A percentile compares a stretch with the other conserved stretches of the same genome.
Evolutionary conservation across 2,329 filamentous ascomycete genomes (phyloP).

Genomic region (Mycosphaerella sp.): DNA sequence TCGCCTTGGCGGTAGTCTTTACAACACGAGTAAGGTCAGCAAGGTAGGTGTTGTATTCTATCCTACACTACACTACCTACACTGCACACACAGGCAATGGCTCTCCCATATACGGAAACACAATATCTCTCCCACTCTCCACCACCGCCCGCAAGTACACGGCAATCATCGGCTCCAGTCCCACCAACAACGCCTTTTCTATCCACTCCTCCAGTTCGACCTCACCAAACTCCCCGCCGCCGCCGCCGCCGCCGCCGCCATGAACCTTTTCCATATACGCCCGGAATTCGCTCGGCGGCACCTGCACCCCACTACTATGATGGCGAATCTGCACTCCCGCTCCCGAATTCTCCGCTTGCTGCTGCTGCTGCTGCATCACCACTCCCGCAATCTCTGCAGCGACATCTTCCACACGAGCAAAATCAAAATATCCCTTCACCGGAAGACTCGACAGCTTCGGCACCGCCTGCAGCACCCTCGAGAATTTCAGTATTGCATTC

Average conservation of each 20-base stretch:
- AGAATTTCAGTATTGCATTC: slow-evolving; percentile 17
- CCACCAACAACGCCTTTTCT: slow-evolving; percentile 8
- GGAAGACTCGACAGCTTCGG: slow-evolving; percentile 10
- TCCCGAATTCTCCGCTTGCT: not conserved
- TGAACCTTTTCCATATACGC: slow-evolving; percentile 10
- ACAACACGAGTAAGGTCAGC: too few species aligned
- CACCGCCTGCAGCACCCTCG: slow-evolving; percentile 10
- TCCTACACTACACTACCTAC: too few species aligned
- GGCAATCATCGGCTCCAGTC: slow-evolving; percentile 17
- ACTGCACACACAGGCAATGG: not conserved
- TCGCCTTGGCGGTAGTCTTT: too few species aligned
- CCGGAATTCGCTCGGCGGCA: slow-evolving; percentile 11
- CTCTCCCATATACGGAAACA: slow-evolving; percentile 18
- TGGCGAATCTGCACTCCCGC: slow-evolving; percentile 11
- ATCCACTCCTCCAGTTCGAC: slow-evolving; percentile 17
- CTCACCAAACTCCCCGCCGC: slow-evolving; percentile 9
- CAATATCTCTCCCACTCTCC: slow-evolving; percentile 1
- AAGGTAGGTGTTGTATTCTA: too few species aligned
- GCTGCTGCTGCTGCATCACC: not conserved
- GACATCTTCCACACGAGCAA: slow-evolving; percentile 11
- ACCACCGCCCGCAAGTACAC: slow-evolving; percentile 13
- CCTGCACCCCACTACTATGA: slow-evolving; percentile 14
- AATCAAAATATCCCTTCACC: slow-evolving; percentile 15
- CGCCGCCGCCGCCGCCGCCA: not conserved
- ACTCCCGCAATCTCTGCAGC: slow-evolving; percentile 6